These are phyloP conservation scores for Cladosporium sp. DNA, from an alignment of 2,329 filamentous ascomycete genomes.

Conservation along the genomic window DNA sequence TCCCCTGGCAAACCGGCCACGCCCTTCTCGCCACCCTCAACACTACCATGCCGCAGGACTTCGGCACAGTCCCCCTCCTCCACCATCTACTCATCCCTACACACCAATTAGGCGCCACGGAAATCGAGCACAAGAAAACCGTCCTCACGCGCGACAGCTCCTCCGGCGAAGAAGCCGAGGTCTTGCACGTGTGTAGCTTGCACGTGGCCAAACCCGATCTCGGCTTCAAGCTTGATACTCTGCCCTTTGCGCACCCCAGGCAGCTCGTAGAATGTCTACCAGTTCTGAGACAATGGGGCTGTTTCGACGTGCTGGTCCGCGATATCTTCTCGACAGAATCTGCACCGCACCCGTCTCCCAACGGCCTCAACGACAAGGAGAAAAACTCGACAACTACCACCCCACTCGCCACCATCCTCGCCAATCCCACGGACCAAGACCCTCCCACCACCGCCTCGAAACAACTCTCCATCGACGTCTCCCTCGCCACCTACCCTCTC, in stretches of 20 bases:
- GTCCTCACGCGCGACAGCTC: slow-evolving; percentile 12
- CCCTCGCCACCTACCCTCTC: slow-evolving; percentile 29
- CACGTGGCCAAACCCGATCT: slow-evolving; percentile 70
- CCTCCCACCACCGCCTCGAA: background rate
- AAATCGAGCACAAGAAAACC: slow-evolving; percentile 8
- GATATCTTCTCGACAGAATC: slow-evolving; percentile 17
- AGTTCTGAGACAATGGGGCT: slow-evolving; percentile 68
- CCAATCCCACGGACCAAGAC: background rate
- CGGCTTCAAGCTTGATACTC: slow-evolving; percentile 59
- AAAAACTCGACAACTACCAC: background rate
- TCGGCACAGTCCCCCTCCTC: slow-evolving; percentile 2
- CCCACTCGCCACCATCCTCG: no score
- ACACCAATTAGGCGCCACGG: slow-evolving; percentile 8
- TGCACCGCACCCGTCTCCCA: no score
- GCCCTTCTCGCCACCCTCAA: slow-evolving; percentile 58
- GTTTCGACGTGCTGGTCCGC: slow-evolving; percentile 60
- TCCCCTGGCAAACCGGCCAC: slow-evolving; percentile 61
- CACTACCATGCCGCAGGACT: slow-evolving; percentile 47
- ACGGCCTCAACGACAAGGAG: no score
- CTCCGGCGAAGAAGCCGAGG: slow-evolving; percentile 17
- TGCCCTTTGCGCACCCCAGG: slow-evolving; percentile 73
- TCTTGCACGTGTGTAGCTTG: slow-evolving; percentile 53
- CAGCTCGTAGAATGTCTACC: slow-evolving; percentile 73
- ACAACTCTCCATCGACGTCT: slow-evolving; percentile 28
- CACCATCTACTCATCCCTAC: slow-evolving; percentile 9